These are phyloP conservation scores for Teratosphaeria zuluensis DNA, from an alignment of 2,329 filamentous ascomycete genomes.

Conservation along the genomic window DNA sequence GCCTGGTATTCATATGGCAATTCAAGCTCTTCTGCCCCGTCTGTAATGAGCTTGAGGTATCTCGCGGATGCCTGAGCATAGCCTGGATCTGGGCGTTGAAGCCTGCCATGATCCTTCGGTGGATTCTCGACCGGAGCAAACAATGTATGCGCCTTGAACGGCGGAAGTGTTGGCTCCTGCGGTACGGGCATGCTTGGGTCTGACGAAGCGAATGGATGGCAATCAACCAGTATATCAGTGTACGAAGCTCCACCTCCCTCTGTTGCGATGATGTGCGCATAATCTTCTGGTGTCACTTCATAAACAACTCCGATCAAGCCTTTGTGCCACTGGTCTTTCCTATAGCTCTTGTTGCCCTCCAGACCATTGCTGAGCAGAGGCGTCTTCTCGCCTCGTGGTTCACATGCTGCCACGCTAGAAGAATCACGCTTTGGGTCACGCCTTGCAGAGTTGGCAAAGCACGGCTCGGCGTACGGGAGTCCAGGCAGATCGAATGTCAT, in stretches of 20 bases:
- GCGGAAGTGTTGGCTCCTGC: slow-evolving; percentile 48
- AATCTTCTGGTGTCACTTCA: slow-evolving; percentile 78
- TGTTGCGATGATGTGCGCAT: slow-evolving; percentile 74
- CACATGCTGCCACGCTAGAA: slow-evolving; percentile 14
- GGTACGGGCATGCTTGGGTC: slow-evolving; percentile 50
- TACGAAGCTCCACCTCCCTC: slow-evolving; percentile 85
- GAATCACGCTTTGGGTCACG: slow-evolving; percentile 37
- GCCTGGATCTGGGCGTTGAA: slow-evolving; percentile 53
- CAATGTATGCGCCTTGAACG: slow-evolving; percentile 79
- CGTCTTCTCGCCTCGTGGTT: slow-evolving; percentile 14
- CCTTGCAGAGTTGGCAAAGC: slow-evolving; percentile 72
- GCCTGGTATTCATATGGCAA: slow-evolving; percentile 68
- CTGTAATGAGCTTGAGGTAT: slow-evolving; percentile 70
- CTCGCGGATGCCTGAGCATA: slow-evolving; percentile 77
- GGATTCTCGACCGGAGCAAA: slow-evolving; percentile 50
- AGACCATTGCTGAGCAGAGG: slow-evolving; percentile 15
- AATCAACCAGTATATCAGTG: slow-evolving; percentile 70
- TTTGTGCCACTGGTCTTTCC: slow-evolving; percentile 54
- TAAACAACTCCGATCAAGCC: slow-evolving; percentile 90
- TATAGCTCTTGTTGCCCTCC: slow-evolving; percentile 27
- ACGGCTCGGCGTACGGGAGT: slow-evolving; percentile 78
- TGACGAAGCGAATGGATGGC: slow-evolving; percentile 55
- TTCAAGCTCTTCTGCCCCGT: slow-evolving; percentile 70
- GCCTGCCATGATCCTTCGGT: slow-evolving; percentile 29
- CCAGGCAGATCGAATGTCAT: slow-evolving; percentile 81